Evolutionary conservation across 2,329 filamentous ascomycete genomes (phyloP), one percentile per base, ranked within the genome.

Genomic region (Pyrenochaeta sp.): DNA sequence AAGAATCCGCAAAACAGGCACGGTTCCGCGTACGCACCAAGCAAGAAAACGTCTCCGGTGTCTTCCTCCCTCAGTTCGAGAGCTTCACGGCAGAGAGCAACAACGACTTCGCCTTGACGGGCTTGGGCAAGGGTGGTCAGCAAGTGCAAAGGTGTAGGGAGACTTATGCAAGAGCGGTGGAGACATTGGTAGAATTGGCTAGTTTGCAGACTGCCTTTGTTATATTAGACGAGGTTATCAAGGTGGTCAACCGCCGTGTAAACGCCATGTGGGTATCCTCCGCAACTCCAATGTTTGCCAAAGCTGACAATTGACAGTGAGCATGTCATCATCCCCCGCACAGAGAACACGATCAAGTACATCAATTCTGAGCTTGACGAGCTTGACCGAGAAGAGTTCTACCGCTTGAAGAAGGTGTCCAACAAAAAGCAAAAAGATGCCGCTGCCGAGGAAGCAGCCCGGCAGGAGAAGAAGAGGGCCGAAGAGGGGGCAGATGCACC

Each of bases 281-380:
- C 36, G n/a, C 40, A 44, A 12, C 32, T 50, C 43, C 27, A 40
- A 27, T 19, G 15, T 13, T 24, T 28, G 32, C 44, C 45, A 24
- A 46, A 51, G 37, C 72, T 76, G 50, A 76, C 61, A 22, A 2
- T 30, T 49, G 28, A 19, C 66, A 91, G 88, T 72, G 91, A 95
- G 79, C 91, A 96, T 78, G 92, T 99, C 69, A 98, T 99, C 69
- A 99, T 99, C 72, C 95, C 95, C 12, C 87, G 95, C 66, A 99
- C 95, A 13, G 95, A 99, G 78, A 99, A 98, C 74, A 99, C 95
- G n/a, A 99, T 99, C 83, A 97, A 97, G 81, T 99, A 98, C 75
- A 98, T 98, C 85, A 98, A 98, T 81, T 97, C 94, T 0, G 95
- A 99, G 78, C 86, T 99, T 15, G 95, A 99, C 75, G 95, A 99